phyloP scores from a whole-genome alignment of 2,329 filamentous ascomycete genomes.

The Erysiphe pulchra region DNA sequence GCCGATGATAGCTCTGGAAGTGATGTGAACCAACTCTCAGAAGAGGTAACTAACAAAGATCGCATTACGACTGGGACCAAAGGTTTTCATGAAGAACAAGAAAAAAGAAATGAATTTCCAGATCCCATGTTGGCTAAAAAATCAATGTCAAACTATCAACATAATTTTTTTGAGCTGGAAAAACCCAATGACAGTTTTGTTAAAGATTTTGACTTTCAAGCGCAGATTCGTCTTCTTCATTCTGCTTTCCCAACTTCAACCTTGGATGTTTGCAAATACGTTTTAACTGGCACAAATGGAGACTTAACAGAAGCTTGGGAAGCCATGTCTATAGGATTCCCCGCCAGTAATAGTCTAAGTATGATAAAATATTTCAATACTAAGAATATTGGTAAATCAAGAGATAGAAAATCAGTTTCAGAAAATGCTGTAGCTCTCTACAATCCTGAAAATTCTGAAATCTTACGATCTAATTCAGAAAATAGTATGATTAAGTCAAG shows the following conservation, averaged over 20 bases:
- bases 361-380: slow-evolving; percentile 2
- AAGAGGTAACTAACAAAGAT: background rate
- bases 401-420: slow-evolving; percentile 3
- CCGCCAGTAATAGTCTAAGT: slow-evolving; percentile 7
- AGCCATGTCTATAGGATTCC: slow-evolving; percentile 10
- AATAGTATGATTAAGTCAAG: background rate
- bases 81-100: background rate
- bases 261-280: slow-evolving; percentile 10
- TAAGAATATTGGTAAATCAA: slow-evolving; percentile 1
- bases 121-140: background rate
- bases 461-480: background rate
- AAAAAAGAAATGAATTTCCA: background rate
- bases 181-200: background rate
- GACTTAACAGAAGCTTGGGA: slow-evolving; percentile 11
- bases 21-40: slow-evolving; percentile 1
- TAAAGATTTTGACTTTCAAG: background rate
- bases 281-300: slow-evolving; percentile 9
- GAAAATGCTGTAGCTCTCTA: slow-evolving; percentile 1
- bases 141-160: background rate
- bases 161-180: background rate
- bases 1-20: slow-evolving; percentile 9
- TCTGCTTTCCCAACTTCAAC: slow-evolving; percentile 11
- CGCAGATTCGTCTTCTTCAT: slow-evolving; percentile 9
- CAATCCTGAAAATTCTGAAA: background rate
- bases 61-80: background rate